These are phyloP conservation scores for Aspergillus caelatus DNA, from an alignment of 2,329 filamentous ascomycete genomes.

Conservation along the genomic window DNA sequence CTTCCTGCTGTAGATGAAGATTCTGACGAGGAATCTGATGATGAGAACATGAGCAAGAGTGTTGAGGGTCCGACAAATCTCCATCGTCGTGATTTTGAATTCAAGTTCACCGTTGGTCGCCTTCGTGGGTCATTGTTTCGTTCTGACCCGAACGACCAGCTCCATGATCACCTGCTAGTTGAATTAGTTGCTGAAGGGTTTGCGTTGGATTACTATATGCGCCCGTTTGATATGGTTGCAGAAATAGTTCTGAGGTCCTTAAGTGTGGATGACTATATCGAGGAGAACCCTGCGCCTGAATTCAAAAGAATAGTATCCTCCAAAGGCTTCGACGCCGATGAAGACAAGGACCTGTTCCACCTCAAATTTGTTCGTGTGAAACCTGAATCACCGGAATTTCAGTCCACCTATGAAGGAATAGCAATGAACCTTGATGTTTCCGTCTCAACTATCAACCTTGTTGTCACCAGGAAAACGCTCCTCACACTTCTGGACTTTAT, in stretches of 20 bases:
- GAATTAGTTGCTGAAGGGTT: slow-evolving; percentile 91
- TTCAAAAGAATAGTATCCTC: slow-evolving; percentile 99
- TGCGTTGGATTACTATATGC: slow-evolving; percentile 80
- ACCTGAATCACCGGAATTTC: slow-evolving; percentile 87
- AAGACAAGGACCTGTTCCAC: slow-evolving; percentile 78
- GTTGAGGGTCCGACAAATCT: slow-evolving; percentile 64
- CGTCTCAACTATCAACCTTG: slow-evolving; percentile 92
- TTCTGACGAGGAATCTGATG: slow-evolving; percentile 60
- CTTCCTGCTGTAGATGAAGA: slow-evolving; percentile 78
- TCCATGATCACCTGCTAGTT: slow-evolving; percentile 79
- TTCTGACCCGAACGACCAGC: slow-evolving; percentile 76
- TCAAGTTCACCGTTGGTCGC: slow-evolving; percentile 94
- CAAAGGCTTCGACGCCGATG: slow-evolving; percentile 69
- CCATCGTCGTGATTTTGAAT: slow-evolving; percentile 90
- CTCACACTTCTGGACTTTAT: slow-evolving; percentile 93
- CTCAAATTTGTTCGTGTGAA: slow-evolving; percentile 91
- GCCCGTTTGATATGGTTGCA: slow-evolving; percentile 89
- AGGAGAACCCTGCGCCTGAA: slow-evolving; percentile 78
- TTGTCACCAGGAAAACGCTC: slow-evolving; percentile 90
- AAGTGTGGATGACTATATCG: slow-evolving; percentile 92
- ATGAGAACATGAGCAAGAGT: slow-evolving; percentile 58
- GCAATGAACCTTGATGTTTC: slow-evolving; percentile 89
- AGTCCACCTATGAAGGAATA: slow-evolving; percentile 87
- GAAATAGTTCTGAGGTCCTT: slow-evolving; percentile 86
- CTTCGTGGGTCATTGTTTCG: slow-evolving; percentile 90